phyloP scores from a whole-genome alignment of 2,329 filamentous ascomycete species.

The Lecanicillium sp. region DNA sequence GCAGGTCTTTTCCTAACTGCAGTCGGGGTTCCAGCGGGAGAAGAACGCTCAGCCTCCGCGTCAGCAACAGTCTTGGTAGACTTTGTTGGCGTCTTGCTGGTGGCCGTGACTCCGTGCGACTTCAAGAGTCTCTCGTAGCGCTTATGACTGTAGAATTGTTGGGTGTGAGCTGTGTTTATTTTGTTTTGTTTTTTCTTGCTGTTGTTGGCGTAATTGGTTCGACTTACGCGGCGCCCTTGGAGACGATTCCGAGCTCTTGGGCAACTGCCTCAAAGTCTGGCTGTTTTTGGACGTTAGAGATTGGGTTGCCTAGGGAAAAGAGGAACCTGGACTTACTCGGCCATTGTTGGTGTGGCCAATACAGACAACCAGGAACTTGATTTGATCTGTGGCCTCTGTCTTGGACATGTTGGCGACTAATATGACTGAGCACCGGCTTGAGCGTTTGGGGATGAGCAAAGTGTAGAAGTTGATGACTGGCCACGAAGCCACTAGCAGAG shows the following conservation, averaged over 20 bases:
- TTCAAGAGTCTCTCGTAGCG: constrained; percentile 60
- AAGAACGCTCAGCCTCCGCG: constrained; percentile 1
- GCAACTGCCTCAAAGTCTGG: constrained; percentile 60
- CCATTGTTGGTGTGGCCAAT: constrained; percentile 52
- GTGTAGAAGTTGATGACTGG: neutral
- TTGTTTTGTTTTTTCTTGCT: too few relatives aligned
- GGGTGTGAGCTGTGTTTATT: neutral
- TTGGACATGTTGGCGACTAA: constrained; percentile 37
- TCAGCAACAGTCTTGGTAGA: constrained; percentile 9
- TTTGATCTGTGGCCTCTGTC: constrained; percentile 44
- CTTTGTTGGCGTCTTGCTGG: neutral
- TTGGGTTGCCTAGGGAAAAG: neutral
- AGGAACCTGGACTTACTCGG: constrained; percentile 35
- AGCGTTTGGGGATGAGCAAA: too few relatives aligned
- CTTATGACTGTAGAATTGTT: constrained; percentile 44
- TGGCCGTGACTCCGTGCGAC: constrained; percentile 36
- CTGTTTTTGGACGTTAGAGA: constrained; percentile 28
- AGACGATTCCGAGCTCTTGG: constrained; percentile 51
- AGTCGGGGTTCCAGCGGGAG: neutral
- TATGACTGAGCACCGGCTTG: too few relatives aligned
- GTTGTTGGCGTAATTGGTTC: too few relatives aligned
- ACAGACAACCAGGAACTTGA: constrained; percentile 59
- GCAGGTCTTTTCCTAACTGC: constrained; percentile 7
- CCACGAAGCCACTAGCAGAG: neutral
- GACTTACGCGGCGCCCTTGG: constrained; percentile 64